These are phyloP conservation scores for Eucalyptus rudis DNA, from an alignment of 345 rosid species.

Conservation along the genomic window DNA sequence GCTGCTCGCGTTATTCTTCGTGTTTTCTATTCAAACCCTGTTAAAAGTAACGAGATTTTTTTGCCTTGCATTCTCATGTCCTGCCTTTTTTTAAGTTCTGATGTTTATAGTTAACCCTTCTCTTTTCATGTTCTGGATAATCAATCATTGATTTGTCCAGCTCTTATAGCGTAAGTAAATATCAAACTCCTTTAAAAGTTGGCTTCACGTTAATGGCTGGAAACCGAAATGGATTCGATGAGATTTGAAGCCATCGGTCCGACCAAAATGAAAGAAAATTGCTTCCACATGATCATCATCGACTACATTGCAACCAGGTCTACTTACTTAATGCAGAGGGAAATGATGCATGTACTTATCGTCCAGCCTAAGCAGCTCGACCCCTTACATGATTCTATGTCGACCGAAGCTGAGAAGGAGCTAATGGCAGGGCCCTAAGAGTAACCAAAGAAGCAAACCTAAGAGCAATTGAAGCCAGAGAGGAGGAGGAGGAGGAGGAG, in stretches of 20 bases:
- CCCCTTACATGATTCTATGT: background rate
- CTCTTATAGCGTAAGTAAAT: background rate
- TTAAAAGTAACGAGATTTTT: background rate
- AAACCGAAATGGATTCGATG: background rate
- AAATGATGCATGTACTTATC: background rate
- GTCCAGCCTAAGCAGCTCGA: background rate
- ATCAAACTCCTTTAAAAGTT: background rate
- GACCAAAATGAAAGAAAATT: background rate
- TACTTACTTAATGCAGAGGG: background rate
- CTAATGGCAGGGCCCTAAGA: background rate
- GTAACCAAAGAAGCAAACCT: background rate
- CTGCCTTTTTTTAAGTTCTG: background rate
- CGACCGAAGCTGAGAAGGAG: background rate
- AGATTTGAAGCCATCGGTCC: background rate
- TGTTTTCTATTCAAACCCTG: background rate
- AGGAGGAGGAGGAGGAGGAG: background rate
- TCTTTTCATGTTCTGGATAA: background rate
- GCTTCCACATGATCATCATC: background rate
- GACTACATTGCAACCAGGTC: background rate
- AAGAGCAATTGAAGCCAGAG: background rate
- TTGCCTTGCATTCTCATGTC: background rate
- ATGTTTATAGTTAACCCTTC: background rate
- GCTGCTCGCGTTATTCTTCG: background rate
- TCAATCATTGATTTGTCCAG: background rate
- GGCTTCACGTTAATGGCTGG: background rate